Conservation (phyloP, 2,329 filamentous ascomycete genomes). For the Epichloe baconii region DNA sequence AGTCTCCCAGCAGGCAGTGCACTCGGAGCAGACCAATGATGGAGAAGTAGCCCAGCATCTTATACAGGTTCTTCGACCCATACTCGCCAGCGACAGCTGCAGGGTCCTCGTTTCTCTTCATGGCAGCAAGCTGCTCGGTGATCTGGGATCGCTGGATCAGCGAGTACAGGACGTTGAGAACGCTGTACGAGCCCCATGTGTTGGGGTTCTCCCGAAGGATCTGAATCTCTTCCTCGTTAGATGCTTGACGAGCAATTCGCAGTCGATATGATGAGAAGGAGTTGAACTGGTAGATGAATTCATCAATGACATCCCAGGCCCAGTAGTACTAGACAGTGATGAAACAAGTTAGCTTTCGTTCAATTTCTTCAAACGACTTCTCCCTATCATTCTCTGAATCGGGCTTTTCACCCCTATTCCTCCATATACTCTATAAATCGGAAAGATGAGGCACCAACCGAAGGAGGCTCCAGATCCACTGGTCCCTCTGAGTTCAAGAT, state of each 20-base stretch:
- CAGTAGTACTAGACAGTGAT: constrained; percentile 67
- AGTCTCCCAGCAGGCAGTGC: constrained; percentile 92
- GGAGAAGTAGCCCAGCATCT: constrained; percentile 98
- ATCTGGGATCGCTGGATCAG: constrained; percentile 98
- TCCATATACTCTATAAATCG: not conserved
- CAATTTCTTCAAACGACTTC: not conserved
- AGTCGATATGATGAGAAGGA: constrained; percentile 96
- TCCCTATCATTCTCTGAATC: not conserved
- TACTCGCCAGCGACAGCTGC: constrained; percentile 86
- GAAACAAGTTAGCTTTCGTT: constrained; percentile 3
- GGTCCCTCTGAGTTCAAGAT: constrained; percentile 99
- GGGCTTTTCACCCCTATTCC: no score
- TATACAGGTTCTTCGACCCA: constrained; percentile 84
- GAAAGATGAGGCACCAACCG: constrained; percentile 43
- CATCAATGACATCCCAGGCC: constrained; percentile 99
- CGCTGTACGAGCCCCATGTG: constrained; percentile 99
- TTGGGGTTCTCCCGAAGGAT: constrained; percentile 93
- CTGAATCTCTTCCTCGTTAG: constrained; percentile 85
- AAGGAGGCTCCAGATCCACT: constrained; percentile 90
- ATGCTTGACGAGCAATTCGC: constrained; percentile 67
- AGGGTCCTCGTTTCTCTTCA: constrained; percentile 87
- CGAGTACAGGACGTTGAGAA: constrained; percentile 97
- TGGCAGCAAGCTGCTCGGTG: constrained; percentile 88
- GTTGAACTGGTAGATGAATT: constrained; percentile 99
- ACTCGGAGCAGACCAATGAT: constrained; percentile 95